Conservation (phyloP, 78 protist genomes). For the Chrysochromulina tobinii region DNA sequence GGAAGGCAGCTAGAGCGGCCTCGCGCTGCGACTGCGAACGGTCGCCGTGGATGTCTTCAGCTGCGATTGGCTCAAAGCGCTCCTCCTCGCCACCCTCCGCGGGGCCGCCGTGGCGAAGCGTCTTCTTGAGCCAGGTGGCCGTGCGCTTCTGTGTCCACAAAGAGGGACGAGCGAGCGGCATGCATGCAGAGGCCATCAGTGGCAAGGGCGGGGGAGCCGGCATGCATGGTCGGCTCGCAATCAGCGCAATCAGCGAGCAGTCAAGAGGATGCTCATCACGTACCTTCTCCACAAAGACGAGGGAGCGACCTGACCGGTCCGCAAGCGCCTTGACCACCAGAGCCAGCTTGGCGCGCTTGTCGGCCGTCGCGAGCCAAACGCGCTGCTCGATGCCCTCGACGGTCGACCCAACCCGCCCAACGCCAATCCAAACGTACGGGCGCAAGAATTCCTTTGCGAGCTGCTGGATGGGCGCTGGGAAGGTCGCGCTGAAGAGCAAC, state of each 20-base stretch:
- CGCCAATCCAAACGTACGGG: conserved; percentile 82
- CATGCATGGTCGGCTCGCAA: no score
- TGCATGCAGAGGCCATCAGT: no score
- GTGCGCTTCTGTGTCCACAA: conserved; percentile 78
- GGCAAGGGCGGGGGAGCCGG: no score
- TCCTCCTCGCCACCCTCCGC: background rate
- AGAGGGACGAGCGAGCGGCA: no score
- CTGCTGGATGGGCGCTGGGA: conserved; percentile 91
- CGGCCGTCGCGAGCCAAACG: background rate
- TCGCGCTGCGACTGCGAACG: conserved; percentile 95
- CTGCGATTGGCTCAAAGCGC: background rate
- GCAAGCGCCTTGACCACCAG: conserved; percentile 49
- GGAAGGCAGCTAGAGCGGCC: conserved; percentile 67
- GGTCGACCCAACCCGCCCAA: conserved; percentile 97
- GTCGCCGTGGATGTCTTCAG: conserved; percentile 96
- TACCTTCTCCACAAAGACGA: conserved; percentile 54
- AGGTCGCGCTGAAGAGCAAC: conserved; percentile 97
- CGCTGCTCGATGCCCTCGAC: conserved; percentile 86
- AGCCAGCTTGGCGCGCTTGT: background rate
- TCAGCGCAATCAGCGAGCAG: no score
- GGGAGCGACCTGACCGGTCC: conserved; percentile 81
- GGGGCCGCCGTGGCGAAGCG: conserved; percentile 44
- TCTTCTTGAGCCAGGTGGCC: conserved; percentile 87
- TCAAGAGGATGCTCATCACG: no score
- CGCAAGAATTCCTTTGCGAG: conserved; percentile 80